Evolutionary conservation across 2,329 filamentous ascomycete genomes (phyloP).

Genomic region (Stemphylium vesicarium): DNA sequence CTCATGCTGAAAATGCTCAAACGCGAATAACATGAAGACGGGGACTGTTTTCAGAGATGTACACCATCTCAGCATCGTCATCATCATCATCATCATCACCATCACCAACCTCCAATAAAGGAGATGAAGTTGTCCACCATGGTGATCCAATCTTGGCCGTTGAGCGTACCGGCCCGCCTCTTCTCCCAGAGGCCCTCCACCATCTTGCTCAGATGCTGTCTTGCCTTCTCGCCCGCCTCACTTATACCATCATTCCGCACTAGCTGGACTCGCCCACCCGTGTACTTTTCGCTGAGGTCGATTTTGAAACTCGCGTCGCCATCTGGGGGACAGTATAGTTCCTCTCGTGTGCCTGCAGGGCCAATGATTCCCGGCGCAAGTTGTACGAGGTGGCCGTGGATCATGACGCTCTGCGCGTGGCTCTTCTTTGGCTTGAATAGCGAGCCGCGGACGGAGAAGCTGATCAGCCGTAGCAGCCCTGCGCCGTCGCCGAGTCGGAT

Average conservation of each 20-base stretch:
- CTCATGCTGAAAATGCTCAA: too few relatives aligned
- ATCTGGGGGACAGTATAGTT: conserved; percentile 41
- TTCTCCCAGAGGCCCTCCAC: conserved; percentile 43
- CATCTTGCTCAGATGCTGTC: conserved; percentile 28
- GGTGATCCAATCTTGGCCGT: conserved; percentile 44
- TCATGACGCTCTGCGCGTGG: conserved; percentile 27
- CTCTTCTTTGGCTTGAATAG: conserved; percentile 42
- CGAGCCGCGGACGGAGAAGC: conserved; percentile 41
- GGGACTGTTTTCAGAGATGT: too few relatives aligned
- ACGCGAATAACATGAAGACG: too few relatives aligned
- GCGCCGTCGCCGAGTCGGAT: conserved; percentile 43
- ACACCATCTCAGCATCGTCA: neutral
- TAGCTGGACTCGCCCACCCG: conserved; percentile 39
- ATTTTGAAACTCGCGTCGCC: conserved; percentile 48
- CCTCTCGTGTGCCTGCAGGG: conserved; percentile 19
- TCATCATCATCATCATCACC: too few relatives aligned
- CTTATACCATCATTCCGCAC: conserved; percentile 43
- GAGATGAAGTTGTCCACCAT: conserved; percentile 45
- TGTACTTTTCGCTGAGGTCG: conserved; percentile 46
- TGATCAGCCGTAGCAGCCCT: conserved; percentile 38
- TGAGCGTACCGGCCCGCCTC: conserved; percentile 36
- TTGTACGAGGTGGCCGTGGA: conserved; percentile 31
- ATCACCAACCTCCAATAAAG: conserved; percentile 41
- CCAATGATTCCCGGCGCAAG: conserved; percentile 19
- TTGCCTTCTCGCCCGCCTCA: conserved; percentile 39